A percentile compares a stretch with the other conserved stretches of the same genome.
Conservation (phyloP, 257 asterid genomes). For the Nicotiana knightiana region DNA sequence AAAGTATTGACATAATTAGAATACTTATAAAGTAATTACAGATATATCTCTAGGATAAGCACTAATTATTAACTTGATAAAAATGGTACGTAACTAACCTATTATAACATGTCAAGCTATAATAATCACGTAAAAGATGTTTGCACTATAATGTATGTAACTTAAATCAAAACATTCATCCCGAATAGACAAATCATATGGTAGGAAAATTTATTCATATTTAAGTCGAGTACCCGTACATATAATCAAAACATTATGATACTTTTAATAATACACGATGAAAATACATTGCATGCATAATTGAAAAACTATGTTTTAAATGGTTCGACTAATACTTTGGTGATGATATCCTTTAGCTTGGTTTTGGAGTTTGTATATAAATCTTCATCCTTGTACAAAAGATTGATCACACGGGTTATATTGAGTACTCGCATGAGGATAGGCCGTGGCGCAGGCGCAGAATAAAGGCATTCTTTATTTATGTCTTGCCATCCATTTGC, state of each 20-base stretch:
- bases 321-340: conserved; percentile 10
- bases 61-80: no score
- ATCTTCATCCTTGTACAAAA: conserved; percentile 19
- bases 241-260: neutral
- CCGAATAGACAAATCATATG: neutral
- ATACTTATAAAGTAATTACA: no score
- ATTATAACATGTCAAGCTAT: no score
- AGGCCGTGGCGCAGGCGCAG: conserved; percentile 3
- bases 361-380: conserved; percentile 16
- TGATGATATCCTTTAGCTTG: conserved; percentile 7
- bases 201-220: neutral
- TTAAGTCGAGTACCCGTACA: neutral
- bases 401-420: neutral
- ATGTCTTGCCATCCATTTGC: conserved; percentile 24
- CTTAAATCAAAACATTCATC: neutral
- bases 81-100: no score
- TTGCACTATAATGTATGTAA: neutral
- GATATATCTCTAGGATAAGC: no score
- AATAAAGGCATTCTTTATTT: conserved; percentile 16
- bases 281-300: neutral
- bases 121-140: no score
- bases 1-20: no score
- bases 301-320: neutral
- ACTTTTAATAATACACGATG: neutral
- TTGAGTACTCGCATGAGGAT: conserved; percentile 6